A percentile compares a stretch with the other conserved stretches of the same genome.
phyloP scores from a whole-genome alignment of 2,329 filamentous ascomycete genomes.

The Aspergillus unguis region DNA sequence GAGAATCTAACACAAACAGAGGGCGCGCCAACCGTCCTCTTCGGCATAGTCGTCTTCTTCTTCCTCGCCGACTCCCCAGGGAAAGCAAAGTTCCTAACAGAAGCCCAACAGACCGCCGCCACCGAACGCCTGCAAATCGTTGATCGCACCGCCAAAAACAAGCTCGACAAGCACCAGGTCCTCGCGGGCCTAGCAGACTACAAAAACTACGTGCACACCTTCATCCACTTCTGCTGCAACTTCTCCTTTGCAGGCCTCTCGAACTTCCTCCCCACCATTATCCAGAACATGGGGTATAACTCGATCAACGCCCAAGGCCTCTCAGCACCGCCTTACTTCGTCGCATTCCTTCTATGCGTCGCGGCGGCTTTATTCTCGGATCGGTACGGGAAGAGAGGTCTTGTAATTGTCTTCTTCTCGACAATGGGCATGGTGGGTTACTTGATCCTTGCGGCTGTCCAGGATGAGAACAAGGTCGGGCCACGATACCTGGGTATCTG shows the following conservation, averaged over 20 bases:
- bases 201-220: conserved; percentile 36
- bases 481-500: conserved; percentile 39
- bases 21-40: conserved; percentile 43
- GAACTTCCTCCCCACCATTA: conserved; percentile 44
- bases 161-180: conserved; percentile 33
- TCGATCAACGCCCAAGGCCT: conserved; percentile 42
- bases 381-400: conserved; percentile 34
- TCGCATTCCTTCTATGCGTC: conserved; percentile 35
- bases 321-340: conserved; percentile 42
- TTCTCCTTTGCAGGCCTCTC: conserved; percentile 39
- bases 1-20: conserved; percentile 26
- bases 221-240: conserved; percentile 42
- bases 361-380: conserved; percentile 34
- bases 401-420: conserved; percentile 29
- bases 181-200: conserved; percentile 35
- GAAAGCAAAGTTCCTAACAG: conserved; percentile 41
- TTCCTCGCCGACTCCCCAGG: conserved; percentile 46
- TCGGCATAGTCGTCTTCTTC: conserved; percentile 42
- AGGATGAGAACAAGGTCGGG: conserved; percentile 23
- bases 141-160: conserved; percentile 23
- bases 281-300: conserved; percentile 41
- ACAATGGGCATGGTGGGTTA: conserved; percentile 34
- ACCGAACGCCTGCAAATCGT: conserved; percentile 46
- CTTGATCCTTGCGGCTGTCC: conserved; percentile 27
- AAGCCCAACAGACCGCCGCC: conserved; percentile 48